These are phyloP conservation scores for Eucalyptus shirleyi DNA, from an alignment of 345 rosid species.

Conservation along the genomic window DNA sequence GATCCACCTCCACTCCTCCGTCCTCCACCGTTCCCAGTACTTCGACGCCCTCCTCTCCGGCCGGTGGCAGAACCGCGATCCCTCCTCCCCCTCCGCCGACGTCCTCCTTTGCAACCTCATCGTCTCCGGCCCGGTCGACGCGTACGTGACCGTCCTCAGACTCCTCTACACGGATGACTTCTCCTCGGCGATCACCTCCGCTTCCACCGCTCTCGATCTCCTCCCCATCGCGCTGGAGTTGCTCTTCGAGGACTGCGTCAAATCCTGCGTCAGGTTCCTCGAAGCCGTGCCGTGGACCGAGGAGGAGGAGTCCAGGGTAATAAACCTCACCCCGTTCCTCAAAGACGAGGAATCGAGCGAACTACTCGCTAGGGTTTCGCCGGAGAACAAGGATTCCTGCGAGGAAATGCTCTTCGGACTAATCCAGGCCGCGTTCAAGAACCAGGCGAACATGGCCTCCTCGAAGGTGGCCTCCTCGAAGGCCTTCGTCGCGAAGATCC, in stretches of 20 bases:
- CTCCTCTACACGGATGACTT: conserved; percentile 46
- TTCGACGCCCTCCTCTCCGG: conserved; percentile 53
- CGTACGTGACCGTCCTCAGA: conserved; percentile 25
- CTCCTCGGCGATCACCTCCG: conserved; percentile 13
- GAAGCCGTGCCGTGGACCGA: conserved; percentile 74
- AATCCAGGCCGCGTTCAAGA: conserved; percentile 33
- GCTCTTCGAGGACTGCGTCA: conserved; percentile 52
- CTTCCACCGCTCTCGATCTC: conserved; percentile 36
- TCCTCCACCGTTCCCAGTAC: conserved; percentile 45
- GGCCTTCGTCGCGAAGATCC: conserved; percentile 52
- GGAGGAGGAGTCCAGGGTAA: conserved; percentile 44
- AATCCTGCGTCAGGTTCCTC: conserved; percentile 27
- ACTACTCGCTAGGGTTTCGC: conserved; percentile 40
- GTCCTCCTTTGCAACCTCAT: conserved; percentile 3
- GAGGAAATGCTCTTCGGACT: conserved; percentile 58
- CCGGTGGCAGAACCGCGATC: conserved; percentile 26
- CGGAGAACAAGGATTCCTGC: conserved; percentile 13
- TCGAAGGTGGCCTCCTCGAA: conserved; percentile 55
- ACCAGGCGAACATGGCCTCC: conserved; percentile 36
- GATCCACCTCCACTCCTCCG: conserved; percentile 50
- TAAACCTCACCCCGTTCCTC: conserved; percentile 27
- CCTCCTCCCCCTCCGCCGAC: background rate
- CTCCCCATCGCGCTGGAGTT: conserved; percentile 48
- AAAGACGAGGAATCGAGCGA: conserved; percentile 38
- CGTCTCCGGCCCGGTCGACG: conserved; percentile 10